Percentiles rank a stretch among this genome's conserved stretches.
Evolutionary conservation across 768 basidiomycete species (phyloP).

Genomic region (Boletus speciosus): DNA sequence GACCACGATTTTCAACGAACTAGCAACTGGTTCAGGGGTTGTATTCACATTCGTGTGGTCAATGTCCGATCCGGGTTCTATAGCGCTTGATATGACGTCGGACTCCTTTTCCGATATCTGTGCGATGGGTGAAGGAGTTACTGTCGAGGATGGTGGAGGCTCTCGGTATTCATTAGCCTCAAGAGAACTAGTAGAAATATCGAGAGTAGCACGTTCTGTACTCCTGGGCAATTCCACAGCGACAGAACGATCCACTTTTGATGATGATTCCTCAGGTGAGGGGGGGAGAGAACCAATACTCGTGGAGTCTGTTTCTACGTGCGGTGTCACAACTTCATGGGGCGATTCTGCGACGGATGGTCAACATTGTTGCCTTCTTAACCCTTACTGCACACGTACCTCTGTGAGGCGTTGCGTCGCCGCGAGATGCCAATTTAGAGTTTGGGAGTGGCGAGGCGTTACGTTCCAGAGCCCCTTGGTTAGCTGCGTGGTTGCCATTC

Average conservation of each 20-base stretch:
- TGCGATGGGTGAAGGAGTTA: slow-evolving; percentile 10
- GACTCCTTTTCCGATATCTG: slow-evolving; percentile 14
- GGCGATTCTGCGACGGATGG: slow-evolving; percentile 11
- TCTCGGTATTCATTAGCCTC: slow-evolving; percentile 4
- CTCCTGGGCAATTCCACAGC: slow-evolving; percentile 4
- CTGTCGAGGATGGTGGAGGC: slow-evolving; percentile 11
- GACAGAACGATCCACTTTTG: slow-evolving; percentile 3
- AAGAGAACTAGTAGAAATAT: slow-evolving; percentile 5
- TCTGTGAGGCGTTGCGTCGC: slow-evolving; percentile 4
- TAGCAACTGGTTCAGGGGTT: slow-evolving; percentile 7
- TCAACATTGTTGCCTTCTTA: slow-evolving; percentile 7
- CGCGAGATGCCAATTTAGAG: slow-evolving; percentile 7
- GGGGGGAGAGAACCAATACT: slow-evolving; percentile 2
- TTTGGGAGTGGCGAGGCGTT: slow-evolving; percentile 9
- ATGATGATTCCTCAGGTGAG: slow-evolving; percentile 4
- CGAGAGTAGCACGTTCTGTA: slow-evolving; percentile 10
- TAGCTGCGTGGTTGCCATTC: slow-evolving; percentile 15
- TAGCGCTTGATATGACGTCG: slow-evolving; percentile 10
- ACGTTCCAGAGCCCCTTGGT: slow-evolving; percentile 12
- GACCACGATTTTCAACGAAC: slow-evolving; percentile 27
- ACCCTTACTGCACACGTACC: slow-evolving; percentile 14
- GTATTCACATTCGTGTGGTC: slow-evolving; percentile 7
- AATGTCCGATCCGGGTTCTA: slow-evolving; percentile 5
- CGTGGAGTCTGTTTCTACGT: slow-evolving; percentile 11
- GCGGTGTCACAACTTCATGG: slow-evolving; percentile 7